Evolutionary conservation across 1,284 basidiomycete genomes (phyloP).

Genomic region (Cutaneotrichosporon daszewskae): DNA sequence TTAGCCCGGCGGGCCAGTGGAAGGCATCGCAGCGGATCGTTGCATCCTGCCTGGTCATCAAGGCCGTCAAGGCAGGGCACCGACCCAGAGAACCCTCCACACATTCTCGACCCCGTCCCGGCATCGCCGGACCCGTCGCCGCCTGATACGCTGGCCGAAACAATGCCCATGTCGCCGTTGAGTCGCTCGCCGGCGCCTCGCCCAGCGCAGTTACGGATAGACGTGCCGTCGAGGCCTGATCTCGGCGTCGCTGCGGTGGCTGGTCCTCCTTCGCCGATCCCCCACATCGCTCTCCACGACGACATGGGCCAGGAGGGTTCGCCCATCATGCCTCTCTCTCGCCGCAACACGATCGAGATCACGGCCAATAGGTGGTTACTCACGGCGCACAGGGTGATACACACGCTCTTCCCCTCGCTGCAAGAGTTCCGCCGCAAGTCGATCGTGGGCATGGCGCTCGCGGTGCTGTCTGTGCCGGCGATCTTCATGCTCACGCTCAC

Average conservation of each 20-base stretch:
- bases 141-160: no score
- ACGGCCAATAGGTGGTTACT: not conserved
- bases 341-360: not conserved
- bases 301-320: not conserved
- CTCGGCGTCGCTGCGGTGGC: no score
- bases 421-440: slow-evolving; percentile 69
- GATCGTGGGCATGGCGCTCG: slow-evolving; percentile 64
- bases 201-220: no score
- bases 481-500: slow-evolving; percentile 81
- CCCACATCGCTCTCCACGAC: not conserved
- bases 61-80: not conserved
- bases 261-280: no score
- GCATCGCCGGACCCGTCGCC: not conserved
- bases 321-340: slow-evolving; percentile 1
- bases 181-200: no score
- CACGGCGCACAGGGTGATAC: slow-evolving; percentile 1
- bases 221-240: no score
- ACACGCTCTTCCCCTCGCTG: slow-evolving; percentile 73
- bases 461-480: slow-evolving; percentile 77
- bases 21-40: slow-evolving; percentile 3
- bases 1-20: not conserved
- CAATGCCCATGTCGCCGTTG: no score
- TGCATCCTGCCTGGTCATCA: slow-evolving; percentile 1
- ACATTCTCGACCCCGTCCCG: not conserved
- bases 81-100: not conserved